Evolutionary conservation across 2,329 filamentous ascomycete genomes (phyloP), one percentile per base, ranked within the genome.

Genomic region (Coniochaeta sp.): DNA sequence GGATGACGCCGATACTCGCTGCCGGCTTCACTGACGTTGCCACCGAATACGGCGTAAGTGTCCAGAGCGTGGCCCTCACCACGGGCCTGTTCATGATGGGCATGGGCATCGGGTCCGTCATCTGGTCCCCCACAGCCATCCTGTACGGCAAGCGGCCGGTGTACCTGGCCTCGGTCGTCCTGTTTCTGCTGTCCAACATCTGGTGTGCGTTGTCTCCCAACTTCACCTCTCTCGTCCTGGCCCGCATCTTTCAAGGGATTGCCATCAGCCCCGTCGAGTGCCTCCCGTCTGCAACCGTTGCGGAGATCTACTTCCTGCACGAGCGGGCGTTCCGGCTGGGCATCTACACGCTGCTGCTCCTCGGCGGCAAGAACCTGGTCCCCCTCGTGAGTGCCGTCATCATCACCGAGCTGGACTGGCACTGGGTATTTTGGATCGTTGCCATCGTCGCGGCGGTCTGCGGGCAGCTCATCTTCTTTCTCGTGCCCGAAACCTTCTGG

Each of bases 401-500:
- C 62, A 96, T 97, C 47, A 79, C 92, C 63, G 78, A 81, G 2
- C 74, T 92, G 40, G 84, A 84, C 6, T 98, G 93, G 93, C 86
- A 91, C 72, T 96, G 91, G 92, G 89, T 91, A 0, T 96, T 96
- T 67, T 96, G 89, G 89, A 87, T 96, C 59, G 86, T 96, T 54
- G 85, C 92, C 0, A 90, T 96, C 3, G 77, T 96, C 10, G 89
- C 92, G 36, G 90, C 80, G 0, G 83, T 90, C 55, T 87, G 86
- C 62, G 81, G 87, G 40, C 71, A 84, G 22, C 75, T 96, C 2
- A 79, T 98, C 1, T 96, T 96, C 71, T 80, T 97, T 61, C 96
- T 96, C 67, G 90, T 96, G 0, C 93, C 93, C 0, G 93, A 98
- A 75, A 96, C 92, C 0, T 97, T 96, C 65, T 98, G 93, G 93